Conservation (phyloP, 148 eudicot species). For the Rhododendron williamsianum region DNA sequence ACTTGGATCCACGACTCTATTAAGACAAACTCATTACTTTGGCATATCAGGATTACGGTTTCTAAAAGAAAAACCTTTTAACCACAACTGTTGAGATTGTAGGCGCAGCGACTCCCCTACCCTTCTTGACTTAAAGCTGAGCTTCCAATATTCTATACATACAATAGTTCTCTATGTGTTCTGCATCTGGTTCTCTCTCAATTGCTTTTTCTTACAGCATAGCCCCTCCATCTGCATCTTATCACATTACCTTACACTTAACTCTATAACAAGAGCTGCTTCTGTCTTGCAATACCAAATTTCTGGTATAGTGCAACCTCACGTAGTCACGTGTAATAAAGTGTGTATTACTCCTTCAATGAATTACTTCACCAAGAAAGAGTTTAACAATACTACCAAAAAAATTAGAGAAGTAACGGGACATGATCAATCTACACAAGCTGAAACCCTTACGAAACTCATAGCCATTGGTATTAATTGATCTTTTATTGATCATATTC, state of each 20-base stretch:
- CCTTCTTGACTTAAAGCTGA: too few relatives aligned
- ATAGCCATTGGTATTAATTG: neutral
- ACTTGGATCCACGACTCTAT: neutral
- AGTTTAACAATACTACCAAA: neutral
- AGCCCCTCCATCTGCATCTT: neutral
- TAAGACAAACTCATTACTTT: neutral
- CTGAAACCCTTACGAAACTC: neutral
- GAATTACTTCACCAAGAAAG: neutral
- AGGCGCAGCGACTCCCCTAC: too few relatives aligned
- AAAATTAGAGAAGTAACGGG: neutral
- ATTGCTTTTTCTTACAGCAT: neutral
- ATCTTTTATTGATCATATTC: neutral
- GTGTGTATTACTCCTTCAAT: neutral
- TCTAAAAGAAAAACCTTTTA: neutral
- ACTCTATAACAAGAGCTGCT: neutral
- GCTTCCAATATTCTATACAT: too few relatives aligned
- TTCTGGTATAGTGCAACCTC: neutral
- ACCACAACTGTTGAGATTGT: too few relatives aligned
- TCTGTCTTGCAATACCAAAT: neutral
- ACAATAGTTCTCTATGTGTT: too few relatives aligned
- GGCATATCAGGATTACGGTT: neutral
- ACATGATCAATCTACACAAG: neutral
- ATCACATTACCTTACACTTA: neutral
- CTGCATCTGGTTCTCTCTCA: too few relatives aligned
- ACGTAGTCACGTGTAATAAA: neutral